Evolutionary conservation across 352 stramenopile genomes (phyloP).

Genomic region (Peronospora destructor): DNA sequence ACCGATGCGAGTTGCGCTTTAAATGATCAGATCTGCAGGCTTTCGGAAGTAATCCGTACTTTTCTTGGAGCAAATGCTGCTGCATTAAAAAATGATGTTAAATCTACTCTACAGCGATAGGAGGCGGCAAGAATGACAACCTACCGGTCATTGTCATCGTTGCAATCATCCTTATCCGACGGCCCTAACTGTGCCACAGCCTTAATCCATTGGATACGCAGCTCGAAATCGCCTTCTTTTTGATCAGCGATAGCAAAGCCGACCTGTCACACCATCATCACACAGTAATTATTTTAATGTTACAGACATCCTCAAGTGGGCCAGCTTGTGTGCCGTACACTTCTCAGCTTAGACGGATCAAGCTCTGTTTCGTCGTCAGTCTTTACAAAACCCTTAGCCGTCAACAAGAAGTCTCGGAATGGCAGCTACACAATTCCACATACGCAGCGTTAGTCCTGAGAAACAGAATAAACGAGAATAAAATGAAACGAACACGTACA

Average conservation of each 20-base stretch:
- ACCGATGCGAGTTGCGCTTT: conserved; percentile 15
- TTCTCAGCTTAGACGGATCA: conserved; percentile 68
- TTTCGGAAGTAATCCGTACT: conserved; percentile 46
- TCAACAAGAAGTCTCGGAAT: conserved; percentile 77
- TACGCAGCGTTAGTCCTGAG: not conserved
- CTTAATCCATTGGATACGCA: conserved; percentile 84
- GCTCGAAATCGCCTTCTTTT: conserved; percentile 80
- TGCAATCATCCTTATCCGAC: conserved; percentile 25
- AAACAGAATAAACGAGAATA: not conserved
- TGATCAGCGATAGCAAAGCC: conserved; percentile 82
- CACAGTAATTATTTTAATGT: not conserved
- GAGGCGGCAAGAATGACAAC: not conserved
- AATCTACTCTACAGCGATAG: not conserved
- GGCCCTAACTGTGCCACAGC: conserved; percentile 58
- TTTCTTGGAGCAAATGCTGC: conserved; percentile 30
- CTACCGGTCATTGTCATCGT: conserved; percentile 29
- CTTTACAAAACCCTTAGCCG: conserved; percentile 77
- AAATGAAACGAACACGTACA: conserved; percentile 26
- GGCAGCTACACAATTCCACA: conserved; percentile 34
- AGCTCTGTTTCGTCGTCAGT: conserved; percentile 68
- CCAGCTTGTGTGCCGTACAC: conserved; percentile 29
- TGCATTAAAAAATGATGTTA: conserved; percentile 9
- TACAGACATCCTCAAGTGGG: not conserved
- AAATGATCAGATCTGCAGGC: conserved; percentile 57
- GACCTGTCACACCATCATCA: conserved; percentile 33